Conservation (phyloP, 805 yeast genomes). For the Metschnikowia henanensis region DNA sequence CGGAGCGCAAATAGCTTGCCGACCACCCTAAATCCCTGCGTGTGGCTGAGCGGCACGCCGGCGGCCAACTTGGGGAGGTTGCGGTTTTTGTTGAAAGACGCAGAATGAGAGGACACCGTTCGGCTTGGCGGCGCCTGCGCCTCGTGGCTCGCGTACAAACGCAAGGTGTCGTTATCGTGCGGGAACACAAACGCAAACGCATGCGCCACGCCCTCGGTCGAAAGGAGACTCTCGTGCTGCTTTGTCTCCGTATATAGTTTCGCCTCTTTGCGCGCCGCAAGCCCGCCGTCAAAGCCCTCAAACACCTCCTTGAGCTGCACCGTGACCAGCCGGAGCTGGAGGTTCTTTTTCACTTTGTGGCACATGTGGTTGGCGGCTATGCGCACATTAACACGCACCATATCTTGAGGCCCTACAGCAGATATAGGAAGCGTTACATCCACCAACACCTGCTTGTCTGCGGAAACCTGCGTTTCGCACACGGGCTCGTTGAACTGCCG, state of each 20-base stretch:
- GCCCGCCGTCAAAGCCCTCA: constrained; percentile 53
- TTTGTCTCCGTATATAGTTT: constrained; percentile 36
- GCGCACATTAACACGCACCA: constrained; percentile 37
- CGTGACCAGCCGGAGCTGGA: constrained; percentile 44
- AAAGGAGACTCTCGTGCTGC: constrained; percentile 23
- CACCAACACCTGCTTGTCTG: constrained; percentile 49
- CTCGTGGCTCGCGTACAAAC: constrained; percentile 17
- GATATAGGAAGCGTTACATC: constrained; percentile 49
- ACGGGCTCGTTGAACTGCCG: constrained; percentile 56
- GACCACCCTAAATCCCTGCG: constrained; percentile 50
- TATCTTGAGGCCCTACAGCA: constrained; percentile 61
- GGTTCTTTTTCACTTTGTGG: constrained; percentile 28
- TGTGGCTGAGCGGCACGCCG: constrained; percentile 45
- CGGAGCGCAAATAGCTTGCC: constrained; percentile 53
- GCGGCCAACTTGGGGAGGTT: constrained; percentile 30
- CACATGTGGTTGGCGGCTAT: constrained; percentile 40
- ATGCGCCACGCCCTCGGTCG: constrained; percentile 28
- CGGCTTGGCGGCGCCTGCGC: constrained; percentile 1
- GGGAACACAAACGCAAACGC: constrained; percentile 33
- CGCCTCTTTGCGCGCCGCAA: constrained; percentile 47
- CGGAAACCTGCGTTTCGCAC: constrained; percentile 42
- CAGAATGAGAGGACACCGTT: constrained; percentile 14
- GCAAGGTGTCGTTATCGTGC: constrained; percentile 34
- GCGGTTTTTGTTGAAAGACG: constrained; percentile 23
- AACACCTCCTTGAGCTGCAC: constrained; percentile 54